Evolutionary conservation across 2,329 filamentous ascomycete genomes (phyloP), one percentile per base, ranked within the genome.

Genomic region (Zymoseptoria pseudotritici): DNA sequence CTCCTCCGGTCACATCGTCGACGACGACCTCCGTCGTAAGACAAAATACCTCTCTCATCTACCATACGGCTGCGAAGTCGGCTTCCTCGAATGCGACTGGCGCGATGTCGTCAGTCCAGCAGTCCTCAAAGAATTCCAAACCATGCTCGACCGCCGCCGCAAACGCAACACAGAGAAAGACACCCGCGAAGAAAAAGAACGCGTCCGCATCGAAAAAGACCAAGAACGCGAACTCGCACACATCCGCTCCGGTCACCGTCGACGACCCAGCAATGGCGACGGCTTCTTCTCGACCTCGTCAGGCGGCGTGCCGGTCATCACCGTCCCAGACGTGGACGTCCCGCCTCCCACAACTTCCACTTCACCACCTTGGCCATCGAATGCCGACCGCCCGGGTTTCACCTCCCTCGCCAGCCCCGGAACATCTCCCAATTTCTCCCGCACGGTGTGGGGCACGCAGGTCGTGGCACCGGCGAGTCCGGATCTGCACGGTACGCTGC

Each of bases 11-110:
- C 90, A 96, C 70, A 86, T 91, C 4, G 85, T 97, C 4, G 91
- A 97, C 66, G 91, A 96, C 69, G 86, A 87, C 17, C 74, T 96
- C 57, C 85, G 92, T 53, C 91, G 89, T 71, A 84, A 91, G 31
- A 86, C 90, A 58, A 96, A 94, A 72, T 97, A 96, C 65, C 82
- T 97, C 2, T 85, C 85, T 0, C 92, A 97, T 73, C 80, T 97
- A 5, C 92, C 92, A 0, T 86, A 89, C 55, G 92, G 92, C n/a
- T 96, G 91, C 72, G 88, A 96, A 65, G 89, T 97, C 50, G 91
- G 83, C 65, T 96, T 96, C 69, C 75, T 97, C 1, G 92, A 97
- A 75, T 97, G 92, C 70, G 91, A 97, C 73, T 97, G 92, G 92
- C 91, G 90, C 2, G 91, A 96, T 66, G 89, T 94, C 46, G 89